Evolutionary conservation across 129 eudicot species (phyloP).

Genomic region (Centrapalus pauciflorus): DNA sequence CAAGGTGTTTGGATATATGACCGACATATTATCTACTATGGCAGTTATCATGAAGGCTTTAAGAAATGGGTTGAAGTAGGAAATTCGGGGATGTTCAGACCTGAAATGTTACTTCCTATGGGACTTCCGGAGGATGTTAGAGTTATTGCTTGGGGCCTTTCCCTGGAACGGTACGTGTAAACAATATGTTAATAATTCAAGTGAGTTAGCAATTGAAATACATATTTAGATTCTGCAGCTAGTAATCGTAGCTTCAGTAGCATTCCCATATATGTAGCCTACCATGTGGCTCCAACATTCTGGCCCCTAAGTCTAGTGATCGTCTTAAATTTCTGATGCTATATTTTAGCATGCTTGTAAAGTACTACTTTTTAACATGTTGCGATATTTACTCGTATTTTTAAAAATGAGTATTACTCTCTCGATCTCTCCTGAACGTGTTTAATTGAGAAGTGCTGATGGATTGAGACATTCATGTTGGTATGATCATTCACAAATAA

Average conservation of each 20-base stretch:
- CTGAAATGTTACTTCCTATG: slow-evolving; percentile 97
- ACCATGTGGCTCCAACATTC: too few relatives aligned
- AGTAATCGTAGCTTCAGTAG: background rate
- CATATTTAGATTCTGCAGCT: too few relatives aligned
- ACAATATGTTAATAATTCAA: background rate
- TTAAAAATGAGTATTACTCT: background rate
- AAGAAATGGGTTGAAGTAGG: slow-evolving; percentile 97
- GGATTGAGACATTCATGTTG: background rate
- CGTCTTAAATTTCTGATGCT: too few relatives aligned
- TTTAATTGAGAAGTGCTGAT: background rate
- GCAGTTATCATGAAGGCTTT: slow-evolving; percentile 92
- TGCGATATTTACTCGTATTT: too few relatives aligned
- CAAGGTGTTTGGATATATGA: background rate
- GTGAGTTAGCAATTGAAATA: too few relatives aligned
- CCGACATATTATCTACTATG: background rate
- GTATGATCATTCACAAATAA: too few relatives aligned
- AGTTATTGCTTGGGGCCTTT: slow-evolving; percentile 98
- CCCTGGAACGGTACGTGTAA: slow-evolving; percentile 61
- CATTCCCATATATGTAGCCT: background rate
- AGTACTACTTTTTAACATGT: background rate
- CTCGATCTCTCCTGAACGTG: background rate
- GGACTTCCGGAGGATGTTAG: slow-evolving; percentile 95
- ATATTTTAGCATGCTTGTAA: background rate
- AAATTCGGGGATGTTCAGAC: slow-evolving; percentile 99
- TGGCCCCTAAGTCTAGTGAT: too few relatives aligned